Evolutionary conservation across 2,329 filamentous ascomycete genomes (phyloP).

Genomic region (Epichloe elymi): DNA sequence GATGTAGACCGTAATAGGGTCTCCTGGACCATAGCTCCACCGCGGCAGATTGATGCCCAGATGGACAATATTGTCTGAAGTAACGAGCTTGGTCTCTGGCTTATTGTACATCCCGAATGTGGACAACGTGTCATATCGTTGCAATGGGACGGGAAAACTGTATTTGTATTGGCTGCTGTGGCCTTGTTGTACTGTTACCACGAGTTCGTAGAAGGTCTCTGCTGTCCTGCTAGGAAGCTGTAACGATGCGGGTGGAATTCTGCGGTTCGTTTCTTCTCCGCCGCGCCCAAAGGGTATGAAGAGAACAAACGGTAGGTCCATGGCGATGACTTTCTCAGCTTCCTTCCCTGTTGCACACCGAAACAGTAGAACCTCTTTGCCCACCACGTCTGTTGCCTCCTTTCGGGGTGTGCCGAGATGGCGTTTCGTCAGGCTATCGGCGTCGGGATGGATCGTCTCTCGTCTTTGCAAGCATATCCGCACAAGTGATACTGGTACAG

Average conservation of each 20-base stretch:
- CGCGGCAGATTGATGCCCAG: slow-evolving; percentile 83
- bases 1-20: slow-evolving; percentile 92
- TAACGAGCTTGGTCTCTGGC: slow-evolving; percentile 74
- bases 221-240: slow-evolving; percentile 86
- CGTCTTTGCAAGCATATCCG: slow-evolving; percentile 86
- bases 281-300: slow-evolving; percentile 93
- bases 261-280: slow-evolving; percentile 76
- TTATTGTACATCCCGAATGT: slow-evolving; percentile 99
- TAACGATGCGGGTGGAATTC: slow-evolving; percentile 84
- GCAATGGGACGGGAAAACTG: slow-evolving; percentile 77
- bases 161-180: slow-evolving; percentile 80
- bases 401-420: slow-evolving; percentile 81
- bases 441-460: slow-evolving; percentile 92
- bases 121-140: slow-evolving; percentile 89
- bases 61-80: slow-evolving; percentile 81
- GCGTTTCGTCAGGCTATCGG: slow-evolving; percentile 86
- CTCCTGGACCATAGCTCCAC: slow-evolving; percentile 92
- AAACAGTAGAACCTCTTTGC: slow-evolving; percentile 88
- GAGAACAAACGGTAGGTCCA: slow-evolving; percentile 94
- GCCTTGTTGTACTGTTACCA: slow-evolving; percentile 90
- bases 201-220: slow-evolving; percentile 92
- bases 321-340: slow-evolving; percentile 77
- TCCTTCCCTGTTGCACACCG: slow-evolving; percentile 74
- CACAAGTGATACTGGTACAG: slow-evolving; percentile 82
- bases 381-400: slow-evolving; percentile 84